These are phyloP conservation scores for Parietichytrium sp. DNA, from an alignment of 108 stramenopile genomes.

Conservation along the genomic window DNA sequence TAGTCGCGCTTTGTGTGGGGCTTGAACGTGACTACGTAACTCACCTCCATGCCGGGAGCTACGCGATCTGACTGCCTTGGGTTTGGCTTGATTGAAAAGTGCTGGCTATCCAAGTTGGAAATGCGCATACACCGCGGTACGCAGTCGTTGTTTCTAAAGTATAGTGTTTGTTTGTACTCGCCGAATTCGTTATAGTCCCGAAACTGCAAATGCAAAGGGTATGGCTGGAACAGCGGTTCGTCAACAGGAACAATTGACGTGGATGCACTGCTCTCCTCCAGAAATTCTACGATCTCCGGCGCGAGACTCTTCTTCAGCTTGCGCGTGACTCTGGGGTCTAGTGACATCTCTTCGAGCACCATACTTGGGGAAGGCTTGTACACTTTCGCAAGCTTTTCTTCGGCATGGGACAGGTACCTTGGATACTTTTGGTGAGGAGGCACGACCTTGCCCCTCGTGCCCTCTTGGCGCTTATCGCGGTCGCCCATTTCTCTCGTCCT, in stretches of 20 bases:
- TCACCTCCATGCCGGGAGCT: constrained; percentile 68
- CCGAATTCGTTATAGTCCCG: constrained; percentile 6
- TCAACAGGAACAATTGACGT: background rate
- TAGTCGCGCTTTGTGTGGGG: constrained; percentile 66
- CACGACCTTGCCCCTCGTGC: background rate
- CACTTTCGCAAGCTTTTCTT: background rate
- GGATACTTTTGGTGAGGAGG: constrained; percentile 22
- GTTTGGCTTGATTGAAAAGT: constrained; percentile 51
- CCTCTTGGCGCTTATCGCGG: background rate
- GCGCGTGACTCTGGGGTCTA: too few species aligned
- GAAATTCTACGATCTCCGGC: constrained; percentile 5
- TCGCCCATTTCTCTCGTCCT: background rate
- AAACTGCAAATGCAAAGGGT: constrained; percentile 21
- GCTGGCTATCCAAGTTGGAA: constrained; percentile 53
- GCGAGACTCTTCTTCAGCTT: too few species aligned
- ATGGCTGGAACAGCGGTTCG: constrained; percentile 12
- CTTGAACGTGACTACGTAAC: constrained; percentile 60
- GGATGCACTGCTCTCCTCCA: background rate
- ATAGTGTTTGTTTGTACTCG: constrained; percentile 16
- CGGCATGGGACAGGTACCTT: background rate
- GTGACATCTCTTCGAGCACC: background rate
- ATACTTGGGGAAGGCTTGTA: constrained; percentile 35
- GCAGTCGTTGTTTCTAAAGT: constrained; percentile 49
- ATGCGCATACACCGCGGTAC: constrained; percentile 62
- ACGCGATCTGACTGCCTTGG: constrained; percentile 47